Percentiles rank a stretch among this genome's conserved stretches.
These are phyloP conservation scores for Heliocybe sulcata DNA, from an alignment of 1,284 basidiomycete genomes.

Conservation along the genomic window DNA sequence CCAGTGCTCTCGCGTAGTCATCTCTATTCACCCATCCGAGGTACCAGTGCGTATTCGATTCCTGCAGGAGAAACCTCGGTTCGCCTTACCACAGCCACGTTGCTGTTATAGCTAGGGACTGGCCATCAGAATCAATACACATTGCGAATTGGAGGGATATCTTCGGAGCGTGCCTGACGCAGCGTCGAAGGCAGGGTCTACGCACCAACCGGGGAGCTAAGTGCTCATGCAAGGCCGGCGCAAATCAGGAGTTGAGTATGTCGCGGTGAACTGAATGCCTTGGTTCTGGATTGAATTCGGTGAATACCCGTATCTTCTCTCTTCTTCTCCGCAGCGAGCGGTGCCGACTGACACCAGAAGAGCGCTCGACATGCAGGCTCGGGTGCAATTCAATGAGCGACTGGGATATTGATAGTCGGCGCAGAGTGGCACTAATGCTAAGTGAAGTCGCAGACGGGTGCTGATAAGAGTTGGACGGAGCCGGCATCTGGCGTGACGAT, in stretches of 20 bases:
- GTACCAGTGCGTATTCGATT: too few relatives aligned
- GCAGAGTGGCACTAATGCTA: background rate
- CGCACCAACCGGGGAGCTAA: background rate
- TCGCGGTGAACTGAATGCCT: background rate
- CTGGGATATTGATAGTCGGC: background rate
- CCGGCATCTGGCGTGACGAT: background rate
- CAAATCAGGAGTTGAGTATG: background rate
- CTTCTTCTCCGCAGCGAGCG: background rate
- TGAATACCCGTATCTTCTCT: background rate
- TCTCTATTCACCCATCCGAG: too few relatives aligned
- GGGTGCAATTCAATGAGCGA: background rate
- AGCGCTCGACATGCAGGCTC: background rate
- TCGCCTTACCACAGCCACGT: background rate
- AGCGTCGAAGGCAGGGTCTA: background rate
- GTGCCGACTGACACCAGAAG: background rate
- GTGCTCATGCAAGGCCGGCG: background rate
- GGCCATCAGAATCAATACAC: too few relatives aligned
- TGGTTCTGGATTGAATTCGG: background rate
- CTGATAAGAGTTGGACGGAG: background rate
- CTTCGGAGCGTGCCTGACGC: background rate
- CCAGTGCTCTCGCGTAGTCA: too few relatives aligned
- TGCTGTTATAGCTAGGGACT: background rate
- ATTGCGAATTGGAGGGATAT: background rate
- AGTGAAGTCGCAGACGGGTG: background rate
- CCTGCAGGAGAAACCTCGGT: background rate